phyloP scores from a whole-genome alignment of 768 basidiomycete species.

The Krasilnikovozyma curviuscula region DNA sequence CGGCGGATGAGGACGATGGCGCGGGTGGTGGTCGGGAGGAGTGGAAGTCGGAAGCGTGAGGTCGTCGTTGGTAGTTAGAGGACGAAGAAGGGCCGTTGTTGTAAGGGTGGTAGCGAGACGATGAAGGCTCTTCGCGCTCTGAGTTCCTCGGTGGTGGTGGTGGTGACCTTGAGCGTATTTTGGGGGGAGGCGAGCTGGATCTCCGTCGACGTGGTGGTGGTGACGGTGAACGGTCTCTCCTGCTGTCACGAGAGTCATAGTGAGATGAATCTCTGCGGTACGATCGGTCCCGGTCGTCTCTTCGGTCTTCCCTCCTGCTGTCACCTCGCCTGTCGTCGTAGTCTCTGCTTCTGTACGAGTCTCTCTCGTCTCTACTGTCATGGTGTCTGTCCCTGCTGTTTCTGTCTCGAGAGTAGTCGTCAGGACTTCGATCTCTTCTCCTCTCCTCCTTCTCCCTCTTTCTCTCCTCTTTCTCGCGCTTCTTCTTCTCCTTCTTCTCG shows the following conservation, averaged over 20 bases:
- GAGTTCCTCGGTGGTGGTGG: too few species aligned
- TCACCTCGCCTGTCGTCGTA: neutral
- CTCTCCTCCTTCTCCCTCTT: slow-evolving; percentile 14
- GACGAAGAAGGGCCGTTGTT: neutral
- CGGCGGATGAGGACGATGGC: slow-evolving; percentile 30
- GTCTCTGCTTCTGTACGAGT: neutral
- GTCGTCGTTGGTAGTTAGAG: neutral
- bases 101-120: neutral
- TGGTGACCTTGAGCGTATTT: neutral
- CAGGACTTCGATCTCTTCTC: neutral
- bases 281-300: neutral
- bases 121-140: too few species aligned
- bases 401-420: neutral
- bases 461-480: slow-evolving; percentile 14
- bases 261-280: neutral
- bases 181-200: neutral
- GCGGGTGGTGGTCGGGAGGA: neutral
- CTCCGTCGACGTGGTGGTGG: neutral
- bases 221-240: neutral
- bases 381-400: neutral
- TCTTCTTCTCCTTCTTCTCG: slow-evolving; percentile 22
- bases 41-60: neutral
- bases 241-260: neutral
- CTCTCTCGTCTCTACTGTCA: neutral
- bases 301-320: neutral